Evolutionary conservation across 768 basidiomycete genomes (phyloP).

Genomic region (Phanerochaete sordida): DNA sequence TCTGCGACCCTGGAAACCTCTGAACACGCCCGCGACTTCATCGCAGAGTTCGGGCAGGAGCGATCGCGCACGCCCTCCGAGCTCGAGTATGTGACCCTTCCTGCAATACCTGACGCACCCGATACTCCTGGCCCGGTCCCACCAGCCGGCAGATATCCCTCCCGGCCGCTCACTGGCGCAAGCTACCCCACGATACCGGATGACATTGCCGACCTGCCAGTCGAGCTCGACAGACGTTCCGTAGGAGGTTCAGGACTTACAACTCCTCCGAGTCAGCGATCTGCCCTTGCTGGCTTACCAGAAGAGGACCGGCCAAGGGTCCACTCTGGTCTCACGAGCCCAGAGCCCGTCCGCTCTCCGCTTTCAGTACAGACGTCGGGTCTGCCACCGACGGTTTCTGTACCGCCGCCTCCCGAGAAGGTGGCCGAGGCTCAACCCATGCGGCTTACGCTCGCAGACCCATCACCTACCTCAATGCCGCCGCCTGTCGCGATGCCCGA

Average conservation of each 20-base stretch:
- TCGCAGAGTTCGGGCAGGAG: neutral
- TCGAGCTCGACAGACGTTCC: too few relatives aligned
- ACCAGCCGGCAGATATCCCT: neutral
- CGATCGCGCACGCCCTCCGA: conserved; percentile 20
- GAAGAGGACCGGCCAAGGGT: conserved; percentile 10
- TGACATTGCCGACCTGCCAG: conserved; percentile 10
- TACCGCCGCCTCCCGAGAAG: neutral
- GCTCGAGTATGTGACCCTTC: conserved; percentile 22
- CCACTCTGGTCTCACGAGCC: conserved; percentile 15
- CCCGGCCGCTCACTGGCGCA: conserved; percentile 12
- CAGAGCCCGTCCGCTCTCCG: neutral
- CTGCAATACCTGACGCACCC: conserved; percentile 18
- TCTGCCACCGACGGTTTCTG: neutral
- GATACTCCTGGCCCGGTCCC: neutral
- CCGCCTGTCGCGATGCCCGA: neutral
- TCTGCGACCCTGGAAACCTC: neutral
- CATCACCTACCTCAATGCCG: conserved; percentile 6
- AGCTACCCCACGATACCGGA: neutral
- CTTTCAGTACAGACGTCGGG: neutral
- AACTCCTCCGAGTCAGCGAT: conserved; percentile 15
- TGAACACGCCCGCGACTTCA: neutral
- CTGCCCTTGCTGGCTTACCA: neutral
- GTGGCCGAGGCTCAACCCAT: conserved; percentile 5
- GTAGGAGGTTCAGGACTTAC: too few relatives aligned
- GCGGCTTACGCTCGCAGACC: conserved; percentile 2